phyloP scores from a whole-genome alignment of 2,329 filamentous ascomycete genomes.

The Plenodomus biglobosus region DNA sequence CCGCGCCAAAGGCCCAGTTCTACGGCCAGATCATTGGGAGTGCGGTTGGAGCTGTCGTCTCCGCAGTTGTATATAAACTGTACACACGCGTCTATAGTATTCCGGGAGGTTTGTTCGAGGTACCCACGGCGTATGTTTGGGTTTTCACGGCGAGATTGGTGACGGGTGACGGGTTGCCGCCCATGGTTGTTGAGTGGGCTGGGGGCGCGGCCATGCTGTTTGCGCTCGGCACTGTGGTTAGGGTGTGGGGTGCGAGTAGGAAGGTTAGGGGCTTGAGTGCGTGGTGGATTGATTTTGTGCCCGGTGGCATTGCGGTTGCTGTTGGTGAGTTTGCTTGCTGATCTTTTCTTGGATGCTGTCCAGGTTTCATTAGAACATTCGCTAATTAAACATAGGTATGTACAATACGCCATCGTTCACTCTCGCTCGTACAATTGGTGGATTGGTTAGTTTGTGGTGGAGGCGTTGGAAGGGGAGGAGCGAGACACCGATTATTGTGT shows the following conservation, averaged over 20 bases:
- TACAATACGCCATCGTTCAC: conserved; percentile 98
- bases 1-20: conserved; percentile 91
- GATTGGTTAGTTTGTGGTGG: conserved; percentile 43
- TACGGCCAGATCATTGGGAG: conserved; percentile 94
- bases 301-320: conserved; percentile 92
- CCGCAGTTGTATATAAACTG: conserved; percentile 81
- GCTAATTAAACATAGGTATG: conserved; percentile 64
- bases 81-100: conserved; percentile 90
- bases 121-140: conserved; percentile 95
- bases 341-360: background rate
- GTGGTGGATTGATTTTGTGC: conserved; percentile 74
- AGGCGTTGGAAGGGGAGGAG: conserved; percentile 41
- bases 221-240: conserved; percentile 66
- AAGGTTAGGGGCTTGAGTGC: conserved; percentile 38
- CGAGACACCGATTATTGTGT: conserved; percentile 81
- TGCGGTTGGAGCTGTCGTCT: conserved; percentile 80
- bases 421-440: conserved; percentile 80
- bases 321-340: conserved; percentile 62
- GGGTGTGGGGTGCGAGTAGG: conserved; percentile 51
- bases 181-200: conserved; percentile 80
- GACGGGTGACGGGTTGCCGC: conserved; percentile 83
- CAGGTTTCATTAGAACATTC: background rate
- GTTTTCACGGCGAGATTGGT: conserved; percentile 93
- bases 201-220: conserved; percentile 74
- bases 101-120: conserved; percentile 86